Percentiles rank a stretch among this genome's conserved stretches.
These are phyloP conservation scores for Dothideomycetes sp. DNA, from an alignment of 2,329 filamentous ascomycete genomes.

Conservation along the genomic window DNA sequence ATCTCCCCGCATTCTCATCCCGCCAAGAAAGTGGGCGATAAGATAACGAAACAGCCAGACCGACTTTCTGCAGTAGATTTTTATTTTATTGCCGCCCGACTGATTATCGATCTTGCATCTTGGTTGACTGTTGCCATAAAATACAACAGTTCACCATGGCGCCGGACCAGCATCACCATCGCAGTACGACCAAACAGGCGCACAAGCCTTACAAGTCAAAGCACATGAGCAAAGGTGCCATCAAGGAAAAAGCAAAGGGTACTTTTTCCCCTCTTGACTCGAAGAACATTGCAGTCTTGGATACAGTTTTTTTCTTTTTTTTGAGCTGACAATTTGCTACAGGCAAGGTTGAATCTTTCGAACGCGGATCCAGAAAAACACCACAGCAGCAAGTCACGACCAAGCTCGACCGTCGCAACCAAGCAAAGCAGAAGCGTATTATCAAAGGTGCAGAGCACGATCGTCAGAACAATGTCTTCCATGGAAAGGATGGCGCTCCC, in stretches of 20 bases:
- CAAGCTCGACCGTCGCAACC: slow-evolving; percentile 90
- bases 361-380: slow-evolving; percentile 70
- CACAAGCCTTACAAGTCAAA: slow-evolving; percentile 91
- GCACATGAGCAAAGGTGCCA: slow-evolving; percentile 76
- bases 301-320: too few species aligned
- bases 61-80: slow-evolving; percentile 1
- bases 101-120: background rate
- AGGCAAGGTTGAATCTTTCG: slow-evolving; percentile 61
- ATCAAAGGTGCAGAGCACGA: slow-evolving; percentile 76
- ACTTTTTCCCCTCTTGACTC: background rate
- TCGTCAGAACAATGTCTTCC: slow-evolving; percentile 70
- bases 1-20: too few species aligned
- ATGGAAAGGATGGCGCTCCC: slow-evolving; percentile 77
- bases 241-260: slow-evolving; percentile 76
- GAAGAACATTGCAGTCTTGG: too few species aligned
- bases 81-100: slow-evolving; percentile 3
- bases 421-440: slow-evolving; percentile 80
- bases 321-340: background rate
- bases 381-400: slow-evolving; percentile 96
- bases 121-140: background rate
- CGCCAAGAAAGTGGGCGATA: slow-evolving; percentile 4
- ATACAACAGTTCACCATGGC: slow-evolving; percentile 71
- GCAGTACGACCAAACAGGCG: slow-evolving; percentile 78
- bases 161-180: slow-evolving; percentile 68
- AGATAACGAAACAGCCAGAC: background rate